Evolutionary conservation across 805 yeast species (phyloP).

Genomic region (Yarrowia sp.): DNA sequence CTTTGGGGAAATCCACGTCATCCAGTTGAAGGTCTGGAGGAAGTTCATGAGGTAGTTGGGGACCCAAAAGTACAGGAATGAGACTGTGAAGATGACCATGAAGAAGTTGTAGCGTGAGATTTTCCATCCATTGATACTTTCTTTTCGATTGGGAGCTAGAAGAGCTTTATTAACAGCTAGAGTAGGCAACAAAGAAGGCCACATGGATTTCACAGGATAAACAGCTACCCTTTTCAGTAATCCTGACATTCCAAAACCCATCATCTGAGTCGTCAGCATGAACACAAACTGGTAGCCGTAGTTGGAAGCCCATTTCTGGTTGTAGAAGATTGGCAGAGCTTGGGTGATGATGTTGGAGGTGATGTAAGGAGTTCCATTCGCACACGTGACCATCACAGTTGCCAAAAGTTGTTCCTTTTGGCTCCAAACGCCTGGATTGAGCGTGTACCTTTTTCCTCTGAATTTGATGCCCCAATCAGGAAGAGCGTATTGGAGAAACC

Average conservation of each 20-base stretch:
- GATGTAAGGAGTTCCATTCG: conserved; percentile 43
- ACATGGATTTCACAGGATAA: conserved; percentile 55
- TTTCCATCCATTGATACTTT: conserved; percentile 65
- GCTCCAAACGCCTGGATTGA: conserved; percentile 72
- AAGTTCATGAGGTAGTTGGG: conserved; percentile 72
- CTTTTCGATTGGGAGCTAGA: conserved; percentile 51
- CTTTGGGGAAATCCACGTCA: conserved; percentile 61
- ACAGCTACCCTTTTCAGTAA: conserved; percentile 59
- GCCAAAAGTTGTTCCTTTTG: conserved; percentile 71
- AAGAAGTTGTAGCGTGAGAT: conserved; percentile 63
- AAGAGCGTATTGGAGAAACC: conserved; percentile 50
- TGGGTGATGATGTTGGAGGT: conserved; percentile 43
- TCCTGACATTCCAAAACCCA: conserved; percentile 63
- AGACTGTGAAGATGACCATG: conserved; percentile 53
- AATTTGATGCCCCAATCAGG: conserved; percentile 57
- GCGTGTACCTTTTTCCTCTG: conserved; percentile 53
- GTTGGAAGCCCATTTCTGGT: conserved; percentile 47
- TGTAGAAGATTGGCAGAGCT: conserved; percentile 48
- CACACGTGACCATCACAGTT: conserved; percentile 51
- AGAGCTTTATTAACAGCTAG: conserved; percentile 59
- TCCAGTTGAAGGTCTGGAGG: conserved; percentile 68
- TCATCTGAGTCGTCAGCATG: conserved; percentile 57
- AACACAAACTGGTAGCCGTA: conserved; percentile 57
- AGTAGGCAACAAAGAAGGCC: conserved; percentile 64
- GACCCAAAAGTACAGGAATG: conserved; percentile 68